Percentiles rank a stretch among this genome's conserved stretches.
Conservation (phyloP, 176 grass and related monocot species). For the Melocanna baccifera region DNA sequence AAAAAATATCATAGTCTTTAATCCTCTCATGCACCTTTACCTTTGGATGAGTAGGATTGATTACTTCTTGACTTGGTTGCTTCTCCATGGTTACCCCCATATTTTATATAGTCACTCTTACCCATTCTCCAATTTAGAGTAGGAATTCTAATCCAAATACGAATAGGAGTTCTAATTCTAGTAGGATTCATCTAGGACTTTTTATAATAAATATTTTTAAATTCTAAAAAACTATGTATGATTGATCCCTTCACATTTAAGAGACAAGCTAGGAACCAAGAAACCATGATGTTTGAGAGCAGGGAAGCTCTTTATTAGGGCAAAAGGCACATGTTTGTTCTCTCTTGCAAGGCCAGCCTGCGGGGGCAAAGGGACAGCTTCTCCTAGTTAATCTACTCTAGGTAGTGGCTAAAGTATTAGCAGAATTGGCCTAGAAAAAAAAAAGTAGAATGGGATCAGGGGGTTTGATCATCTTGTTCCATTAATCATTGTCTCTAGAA, state of each 20-base stretch:
- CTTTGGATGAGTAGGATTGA: too few relatives aligned
- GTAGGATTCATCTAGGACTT: too few relatives aligned
- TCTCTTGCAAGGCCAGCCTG: neutral
- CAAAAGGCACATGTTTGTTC: neutral
- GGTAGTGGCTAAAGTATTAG: neutral
- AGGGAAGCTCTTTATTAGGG: neutral
- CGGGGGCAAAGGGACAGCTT: neutral
- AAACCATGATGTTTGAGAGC: neutral
- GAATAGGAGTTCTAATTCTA: too few relatives aligned
- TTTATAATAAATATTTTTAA: too few relatives aligned
- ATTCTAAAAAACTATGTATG: too few relatives aligned
- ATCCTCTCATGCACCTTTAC: too few relatives aligned
- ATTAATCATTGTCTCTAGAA: neutral
- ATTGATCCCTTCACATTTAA: neutral
- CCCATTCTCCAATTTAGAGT: too few relatives aligned
- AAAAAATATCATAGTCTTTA: too few relatives aligned
- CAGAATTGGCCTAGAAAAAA: constrained; percentile 3
- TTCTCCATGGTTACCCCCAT: too few relatives aligned
- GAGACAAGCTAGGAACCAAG: neutral
- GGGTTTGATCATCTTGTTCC: constrained; percentile 14
- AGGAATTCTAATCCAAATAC: too few relatives aligned
- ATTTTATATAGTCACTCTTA: too few relatives aligned
- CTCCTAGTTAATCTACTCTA: neutral
- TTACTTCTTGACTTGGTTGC: too few relatives aligned
- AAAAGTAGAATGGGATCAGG: neutral